phyloP scores from a whole-genome alignment of 1,284 basidiomycete genomes.

The Irpex sp. region DNA sequence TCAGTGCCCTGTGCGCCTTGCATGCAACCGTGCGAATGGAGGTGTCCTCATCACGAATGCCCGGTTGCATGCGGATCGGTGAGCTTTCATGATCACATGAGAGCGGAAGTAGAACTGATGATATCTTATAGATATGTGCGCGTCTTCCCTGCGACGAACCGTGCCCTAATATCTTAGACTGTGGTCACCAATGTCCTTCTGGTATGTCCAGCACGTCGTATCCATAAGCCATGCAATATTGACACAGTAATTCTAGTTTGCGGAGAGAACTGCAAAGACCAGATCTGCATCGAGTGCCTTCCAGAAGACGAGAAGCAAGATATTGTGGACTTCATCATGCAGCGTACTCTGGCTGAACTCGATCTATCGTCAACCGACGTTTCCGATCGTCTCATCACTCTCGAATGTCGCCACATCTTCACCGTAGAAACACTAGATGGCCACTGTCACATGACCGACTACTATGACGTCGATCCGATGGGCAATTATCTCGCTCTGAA shows the following conservation, averaged over 20 bases:
- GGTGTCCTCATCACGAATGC: slow-evolving; percentile 62
- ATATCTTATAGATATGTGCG: slow-evolving; percentile 59
- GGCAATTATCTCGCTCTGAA: slow-evolving; percentile 48
- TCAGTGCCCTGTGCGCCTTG: slow-evolving; percentile 69
- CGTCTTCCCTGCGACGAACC: slow-evolving; percentile 71
- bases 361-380: slow-evolving; percentile 44
- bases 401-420: slow-evolving; percentile 72
- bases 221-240: slow-evolving; percentile 10
- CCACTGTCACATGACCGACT: slow-evolving; percentile 57
- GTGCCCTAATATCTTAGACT: slow-evolving; percentile 54
- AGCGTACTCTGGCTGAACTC: slow-evolving; percentile 58
- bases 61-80: slow-evolving; percentile 76
- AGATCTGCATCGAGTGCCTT: slow-evolving; percentile 64
- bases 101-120: slow-evolving; percentile 1
- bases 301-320: slow-evolving; percentile 43
- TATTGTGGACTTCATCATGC: slow-evolving; percentile 68
- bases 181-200: slow-evolving; percentile 74
- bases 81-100: slow-evolving; percentile 31
- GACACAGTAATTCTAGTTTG: slow-evolving; percentile 53
- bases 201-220: slow-evolving; percentile 39
- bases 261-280: slow-evolving; percentile 67
- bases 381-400: slow-evolving; percentile 65
- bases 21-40: slow-evolving; percentile 67
- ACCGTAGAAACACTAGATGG: slow-evolving; percentile 79
- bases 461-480: slow-evolving; percentile 48